These are phyloP conservation scores for Lipomyces chichibuensis DNA, from an alignment of 805 yeast species.

Conservation along the genomic window DNA sequence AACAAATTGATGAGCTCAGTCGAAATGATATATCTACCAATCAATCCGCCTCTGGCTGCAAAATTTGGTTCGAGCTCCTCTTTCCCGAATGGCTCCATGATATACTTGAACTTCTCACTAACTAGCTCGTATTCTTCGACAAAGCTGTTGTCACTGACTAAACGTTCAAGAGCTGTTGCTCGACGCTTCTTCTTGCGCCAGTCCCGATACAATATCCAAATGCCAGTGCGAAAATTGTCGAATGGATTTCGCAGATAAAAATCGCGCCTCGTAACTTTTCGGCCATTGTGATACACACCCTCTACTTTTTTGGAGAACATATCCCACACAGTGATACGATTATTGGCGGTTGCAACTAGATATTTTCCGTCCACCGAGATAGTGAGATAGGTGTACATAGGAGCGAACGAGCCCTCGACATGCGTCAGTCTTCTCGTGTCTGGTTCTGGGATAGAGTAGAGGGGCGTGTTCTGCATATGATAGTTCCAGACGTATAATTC, in stretches of 20 bases:
- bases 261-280: constrained; percentile 16
- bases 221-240: constrained; percentile 14
- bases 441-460: constrained; percentile 17
- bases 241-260: constrained; percentile 12
- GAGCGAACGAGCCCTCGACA: background rate
- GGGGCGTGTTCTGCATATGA: constrained; percentile 6
- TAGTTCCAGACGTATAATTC: constrained; percentile 23
- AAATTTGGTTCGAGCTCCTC: background rate
- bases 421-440: background rate
- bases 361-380: constrained; percentile 24
- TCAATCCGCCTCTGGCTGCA: background rate
- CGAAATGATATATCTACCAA: background rate
- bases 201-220: constrained; percentile 25
- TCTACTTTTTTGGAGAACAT: constrained; percentile 18
- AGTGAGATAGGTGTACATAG: constrained; percentile 13
- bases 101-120: constrained; percentile 14
- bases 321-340: constrained; percentile 22
- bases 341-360: constrained; percentile 16
- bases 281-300: constrained; percentile 24
- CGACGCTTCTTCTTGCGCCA: constrained; percentile 7
- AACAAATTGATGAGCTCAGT: background rate
- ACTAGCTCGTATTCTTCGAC: constrained; percentile 22
- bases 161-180: background rate
- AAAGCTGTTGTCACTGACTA: background rate
- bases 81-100: constrained; percentile 13